Conservation (phyloP, 2,329 filamentous ascomycete species). For the Lasiodiplodia gonubiensis region DNA sequence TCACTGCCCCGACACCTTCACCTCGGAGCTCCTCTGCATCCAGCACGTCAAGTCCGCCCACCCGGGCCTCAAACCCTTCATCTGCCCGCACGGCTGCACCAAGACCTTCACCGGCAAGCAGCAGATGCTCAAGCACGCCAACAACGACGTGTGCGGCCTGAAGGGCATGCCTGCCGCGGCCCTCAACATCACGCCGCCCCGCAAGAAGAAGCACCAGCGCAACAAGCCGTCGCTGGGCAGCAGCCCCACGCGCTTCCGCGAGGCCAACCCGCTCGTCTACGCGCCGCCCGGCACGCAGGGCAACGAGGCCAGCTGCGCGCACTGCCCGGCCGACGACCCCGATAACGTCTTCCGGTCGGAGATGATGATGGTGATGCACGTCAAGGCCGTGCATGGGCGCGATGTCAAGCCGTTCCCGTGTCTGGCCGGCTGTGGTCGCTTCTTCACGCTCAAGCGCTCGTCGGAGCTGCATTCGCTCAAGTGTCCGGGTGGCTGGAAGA, state of each 20-base stretch:
- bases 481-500: too few relatives aligned
- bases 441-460: neutral
- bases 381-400: neutral
- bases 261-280: too few relatives aligned
- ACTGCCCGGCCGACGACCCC: neutral
- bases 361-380: neutral
- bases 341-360: neutral
- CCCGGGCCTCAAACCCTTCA: neutral
- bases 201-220: too few relatives aligned
- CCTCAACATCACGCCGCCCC: too few relatives aligned
- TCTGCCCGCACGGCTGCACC: neutral
- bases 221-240: too few relatives aligned
- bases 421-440: neutral
- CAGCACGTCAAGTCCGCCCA: neutral
- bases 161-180: too few relatives aligned
- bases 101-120: neutral
- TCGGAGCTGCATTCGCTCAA: neutral
- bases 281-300: too few relatives aligned
- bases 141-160: neutral
- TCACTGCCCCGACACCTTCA: neutral
- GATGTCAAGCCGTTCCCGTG: neutral
- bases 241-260: too few relatives aligned
- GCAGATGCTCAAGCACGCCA: neutral
- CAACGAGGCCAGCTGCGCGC: neutral
- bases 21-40: neutral